These are phyloP conservation scores for Quercus mongolica DNA, from an alignment of 306 rosid genomes.

Conservation along the genomic window DNA sequence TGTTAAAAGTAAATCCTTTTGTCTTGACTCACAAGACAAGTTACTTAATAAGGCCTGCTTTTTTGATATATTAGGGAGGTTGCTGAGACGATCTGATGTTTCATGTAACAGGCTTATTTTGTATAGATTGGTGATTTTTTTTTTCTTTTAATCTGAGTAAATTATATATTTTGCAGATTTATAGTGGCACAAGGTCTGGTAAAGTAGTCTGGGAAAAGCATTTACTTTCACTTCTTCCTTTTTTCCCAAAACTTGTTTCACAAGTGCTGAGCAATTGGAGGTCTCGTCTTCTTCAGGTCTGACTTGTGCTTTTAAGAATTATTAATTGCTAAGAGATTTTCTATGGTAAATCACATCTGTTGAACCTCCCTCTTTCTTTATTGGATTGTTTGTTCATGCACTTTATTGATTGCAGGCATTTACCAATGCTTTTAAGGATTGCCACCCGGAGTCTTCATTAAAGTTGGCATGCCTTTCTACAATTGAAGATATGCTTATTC, in stretches of 20 bases:
- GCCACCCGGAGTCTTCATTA: constrained; percentile 65
- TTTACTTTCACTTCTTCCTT: constrained; percentile 62
- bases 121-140: not conserved
- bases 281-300: constrained; percentile 81
- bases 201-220: constrained; percentile 58
- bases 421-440: constrained; percentile 62
- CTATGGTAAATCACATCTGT: not conserved
- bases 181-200: constrained; percentile 36
- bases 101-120: not conserved
- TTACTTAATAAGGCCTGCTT: not conserved
- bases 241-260: constrained; percentile 68
- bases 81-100: not conserved
- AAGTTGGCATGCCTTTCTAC: constrained; percentile 70
- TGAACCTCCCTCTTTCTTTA: not conserved
- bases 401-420: constrained; percentile 53
- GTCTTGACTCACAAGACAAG: not conserved
- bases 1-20: not conserved
- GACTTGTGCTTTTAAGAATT: constrained; percentile 3
- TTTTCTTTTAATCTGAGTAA: constrained; percentile 1
- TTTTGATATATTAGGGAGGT: not conserved
- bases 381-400: not conserved
- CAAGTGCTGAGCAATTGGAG: constrained; percentile 48
- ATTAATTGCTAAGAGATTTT: not conserved
- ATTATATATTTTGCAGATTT: constrained; percentile 40
- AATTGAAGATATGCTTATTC: constrained; percentile 66